Base-by-base conservation (phyloP, 768 basidiomycete genomes). In the Fomitopsis pulvina region DNA sequence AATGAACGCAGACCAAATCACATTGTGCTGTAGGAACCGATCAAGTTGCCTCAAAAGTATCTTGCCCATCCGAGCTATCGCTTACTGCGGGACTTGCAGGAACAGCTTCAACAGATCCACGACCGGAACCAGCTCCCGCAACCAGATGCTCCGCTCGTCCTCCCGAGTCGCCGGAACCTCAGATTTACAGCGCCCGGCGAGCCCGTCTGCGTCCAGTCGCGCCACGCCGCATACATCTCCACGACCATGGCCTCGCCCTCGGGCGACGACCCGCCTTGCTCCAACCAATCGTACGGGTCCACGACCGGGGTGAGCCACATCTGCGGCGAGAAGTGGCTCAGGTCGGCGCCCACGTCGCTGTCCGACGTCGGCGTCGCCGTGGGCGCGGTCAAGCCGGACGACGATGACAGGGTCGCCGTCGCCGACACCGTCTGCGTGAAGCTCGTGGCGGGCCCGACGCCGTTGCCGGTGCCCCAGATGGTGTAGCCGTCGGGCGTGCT, bases 201-300 rank as follows among this genome's bases (percentile, higher is more conserved):
- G 0, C 85, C 84, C 26, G 62, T 73, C 0, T 66, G 69, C 1
- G 75, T 72, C 87, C 89, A 92, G 55, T 91, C 90, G 40, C 74
- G 69, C 73, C 81, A 87, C 3, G 86, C 85, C 0, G 87, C 77
- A 50, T 90, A 73, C 66, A 92, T 72, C 59, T 82, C 73, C 4
- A 93, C 63, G 11, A 87, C 78, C 63, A 94, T 94, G 4, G 85
- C 87, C 67, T 93, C 75, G 0, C 74, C 82, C 63, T 94, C 92
- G 2, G 91, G 78, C 52, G 85, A 87, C 18, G 78, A 21, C 0
- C 64, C 51, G 0, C 85, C 83, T 51, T 76, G 50, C 1, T 54
- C 11, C 0, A 70, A 67, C 58, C 74, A 82, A 1, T 69, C 62
- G 47, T 84, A 63, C 0, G 92, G 91, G 60, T 94, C 71, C 2